Percentiles rank a stretch among this genome's conserved stretches.
phyloP scores from a whole-genome alignment of 345 rosid species.

The Lepidium africanum region DNA sequence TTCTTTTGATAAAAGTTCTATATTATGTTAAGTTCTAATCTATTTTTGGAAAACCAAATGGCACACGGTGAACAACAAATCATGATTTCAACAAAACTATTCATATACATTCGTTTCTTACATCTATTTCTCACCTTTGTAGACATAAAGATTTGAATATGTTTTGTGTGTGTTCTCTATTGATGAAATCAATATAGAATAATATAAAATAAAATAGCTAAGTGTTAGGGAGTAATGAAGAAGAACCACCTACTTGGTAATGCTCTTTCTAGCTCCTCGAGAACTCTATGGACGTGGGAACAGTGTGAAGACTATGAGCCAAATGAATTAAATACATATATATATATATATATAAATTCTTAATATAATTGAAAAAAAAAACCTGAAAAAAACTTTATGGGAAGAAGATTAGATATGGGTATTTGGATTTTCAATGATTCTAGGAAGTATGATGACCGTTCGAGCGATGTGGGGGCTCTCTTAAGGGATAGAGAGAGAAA shows the following conservation, averaged over 20 bases:
- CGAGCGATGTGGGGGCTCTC: slow-evolving; percentile 14
- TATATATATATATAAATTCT: too few relatives aligned
- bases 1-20: too few relatives aligned
- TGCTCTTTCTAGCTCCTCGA: slow-evolving; percentile 18
- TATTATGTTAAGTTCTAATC: not conserved
- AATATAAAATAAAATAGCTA: not conserved
- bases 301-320: not conserved
- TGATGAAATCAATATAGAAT: not conserved
- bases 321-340: not conserved
- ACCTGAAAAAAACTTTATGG: not conserved
- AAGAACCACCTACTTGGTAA: not conserved
- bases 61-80: not conserved
- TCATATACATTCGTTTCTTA: not conserved
- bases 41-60: not conserved
- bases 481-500: slow-evolving; percentile 22
- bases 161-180: not conserved
- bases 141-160: not conserved
- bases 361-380: not conserved
- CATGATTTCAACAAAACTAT: not conserved
- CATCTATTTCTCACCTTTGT: not conserved
- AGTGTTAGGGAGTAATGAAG: not conserved
- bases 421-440: slow-evolving; percentile 12
- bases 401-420: slow-evolving; percentile 11
- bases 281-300: not conserved
- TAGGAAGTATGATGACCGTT: slow-evolving; percentile 26